phyloP scores from a whole-genome alignment of 2,329 filamentous ascomycete genomes.

The Madurella fahalii region DNA sequence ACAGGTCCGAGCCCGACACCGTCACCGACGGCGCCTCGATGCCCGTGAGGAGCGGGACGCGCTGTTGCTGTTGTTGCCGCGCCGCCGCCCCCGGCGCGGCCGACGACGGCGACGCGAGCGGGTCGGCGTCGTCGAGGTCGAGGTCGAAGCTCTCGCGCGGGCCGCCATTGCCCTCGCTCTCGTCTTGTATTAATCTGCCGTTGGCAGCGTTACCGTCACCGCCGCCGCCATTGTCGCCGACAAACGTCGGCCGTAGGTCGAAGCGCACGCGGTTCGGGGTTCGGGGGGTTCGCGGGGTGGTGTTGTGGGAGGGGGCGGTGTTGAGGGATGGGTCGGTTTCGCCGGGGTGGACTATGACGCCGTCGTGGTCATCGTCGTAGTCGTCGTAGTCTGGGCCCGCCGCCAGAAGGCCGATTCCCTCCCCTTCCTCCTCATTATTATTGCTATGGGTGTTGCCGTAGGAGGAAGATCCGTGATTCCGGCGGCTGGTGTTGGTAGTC shows the following conservation, averaged over 20 bases:
- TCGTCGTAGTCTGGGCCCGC: slow-evolving; percentile 12
- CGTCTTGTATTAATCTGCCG: neutral
- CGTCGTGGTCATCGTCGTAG: slow-evolving; percentile 10
- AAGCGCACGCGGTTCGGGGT: slow-evolving; percentile 74
- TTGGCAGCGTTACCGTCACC: slow-evolving; percentile 11
- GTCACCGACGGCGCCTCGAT: slow-evolving; percentile 77
- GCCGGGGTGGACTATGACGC: slow-evolving; percentile 10
- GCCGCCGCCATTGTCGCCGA: slow-evolving; percentile 25
- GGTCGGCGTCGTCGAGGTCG: slow-evolving; percentile 33
- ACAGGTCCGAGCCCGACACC: slow-evolving; percentile 42
- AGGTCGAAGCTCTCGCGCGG: slow-evolving; percentile 31
- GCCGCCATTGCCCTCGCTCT: slow-evolving; percentile 7
- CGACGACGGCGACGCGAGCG: slow-evolving; percentile 20
- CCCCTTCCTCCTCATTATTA: slow-evolving; percentile 23
- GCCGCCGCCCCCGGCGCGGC: too few species aligned
- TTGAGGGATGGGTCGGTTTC: neutral
- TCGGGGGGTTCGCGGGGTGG: slow-evolving; percentile 45
- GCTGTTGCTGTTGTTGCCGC: slow-evolving; percentile 44
- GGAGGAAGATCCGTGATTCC: neutral
- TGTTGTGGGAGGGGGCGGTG: neutral
- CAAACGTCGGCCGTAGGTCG: slow-evolving; percentile 50
- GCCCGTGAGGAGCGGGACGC: slow-evolving; percentile 72
- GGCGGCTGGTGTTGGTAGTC: slow-evolving; percentile 7
- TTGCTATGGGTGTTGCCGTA: neutral
- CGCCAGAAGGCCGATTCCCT: slow-evolving; percentile 28